phyloP scores from a whole-genome alignment of 1,139 yeast genomes.

The Zygotorulaspora mrakii region DNA sequence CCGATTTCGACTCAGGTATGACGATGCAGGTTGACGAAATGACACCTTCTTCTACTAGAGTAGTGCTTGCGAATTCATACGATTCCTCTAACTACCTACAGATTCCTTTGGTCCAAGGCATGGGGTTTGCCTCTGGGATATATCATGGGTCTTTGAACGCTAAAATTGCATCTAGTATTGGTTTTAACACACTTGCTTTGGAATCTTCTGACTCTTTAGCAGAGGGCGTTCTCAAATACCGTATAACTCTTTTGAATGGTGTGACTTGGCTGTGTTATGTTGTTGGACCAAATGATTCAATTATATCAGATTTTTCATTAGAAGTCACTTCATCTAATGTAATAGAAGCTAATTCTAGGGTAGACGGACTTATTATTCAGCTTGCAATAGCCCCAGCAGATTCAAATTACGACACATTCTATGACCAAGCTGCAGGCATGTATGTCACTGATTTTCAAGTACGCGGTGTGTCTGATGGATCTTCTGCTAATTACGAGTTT shows the following conservation, averaged over 20 bases:
- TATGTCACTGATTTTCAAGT: slow-evolving; percentile 45
- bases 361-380: slow-evolving; percentile 59
- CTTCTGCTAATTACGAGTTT: slow-evolving; percentile 50
- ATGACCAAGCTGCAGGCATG: slow-evolving; percentile 61
- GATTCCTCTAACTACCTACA: slow-evolving; percentile 34
- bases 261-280: slow-evolving; percentile 60
- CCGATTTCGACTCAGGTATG: slow-evolving; percentile 28
- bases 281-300: slow-evolving; percentile 44
- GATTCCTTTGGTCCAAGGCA: slow-evolving; percentile 59
- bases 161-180: slow-evolving; percentile 50
- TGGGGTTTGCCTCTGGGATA: slow-evolving; percentile 71
- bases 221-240: slow-evolving; percentile 49
- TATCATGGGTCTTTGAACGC: slow-evolving; percentile 59
- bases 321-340: slow-evolving; percentile 22
- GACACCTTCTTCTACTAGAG: slow-evolving; percentile 55
- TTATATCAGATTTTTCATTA: slow-evolving; percentile 41
- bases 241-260: slow-evolving; percentile 50
- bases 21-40: slow-evolving; percentile 47
- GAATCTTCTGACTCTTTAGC: slow-evolving; percentile 45
- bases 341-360: slow-evolving; percentile 40
- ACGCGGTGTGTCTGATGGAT: slow-evolving; percentile 38
- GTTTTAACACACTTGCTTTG: slow-evolving; percentile 45
- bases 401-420: slow-evolving; percentile 43
- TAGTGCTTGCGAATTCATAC: slow-evolving; percentile 43
- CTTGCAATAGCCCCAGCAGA: slow-evolving; percentile 51